These are phyloP conservation scores for Arthrobotrys pseudoclavata DNA, from an alignment of 2,329 filamentous ascomycete genomes.

Conservation along the genomic window DNA sequence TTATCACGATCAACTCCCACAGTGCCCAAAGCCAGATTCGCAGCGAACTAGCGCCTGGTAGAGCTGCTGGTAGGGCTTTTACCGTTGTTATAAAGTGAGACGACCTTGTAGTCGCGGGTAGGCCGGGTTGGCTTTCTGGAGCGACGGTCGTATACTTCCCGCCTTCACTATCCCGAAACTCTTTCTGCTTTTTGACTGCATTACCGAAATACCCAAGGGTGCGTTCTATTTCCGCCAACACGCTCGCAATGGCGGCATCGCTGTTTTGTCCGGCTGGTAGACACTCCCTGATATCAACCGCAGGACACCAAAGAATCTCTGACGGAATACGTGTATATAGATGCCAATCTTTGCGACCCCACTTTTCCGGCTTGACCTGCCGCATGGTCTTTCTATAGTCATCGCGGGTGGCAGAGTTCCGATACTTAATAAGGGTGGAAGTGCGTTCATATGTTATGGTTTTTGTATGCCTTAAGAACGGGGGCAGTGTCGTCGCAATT, in stretches of 20 bases:
- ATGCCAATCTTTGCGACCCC: conserved; percentile 27
- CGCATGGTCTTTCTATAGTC: not conserved
- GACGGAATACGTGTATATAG: conserved; percentile 10
- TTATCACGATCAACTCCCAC: not conserved
- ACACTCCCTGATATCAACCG: conserved; percentile 16
- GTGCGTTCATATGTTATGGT: not conserved
- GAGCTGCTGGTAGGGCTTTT: not conserved
- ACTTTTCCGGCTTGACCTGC: conserved; percentile 5
- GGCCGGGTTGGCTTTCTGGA: not conserved
- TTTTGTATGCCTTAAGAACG: not conserved
- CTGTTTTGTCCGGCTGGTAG: conserved; percentile 5
- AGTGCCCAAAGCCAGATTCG: not conserved
- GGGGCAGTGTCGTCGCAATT: not conserved
- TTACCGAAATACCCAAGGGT: conserved; percentile 19
- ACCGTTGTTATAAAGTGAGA: no score
- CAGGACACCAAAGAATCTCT: conserved; percentile 40
- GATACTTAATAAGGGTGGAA: not conserved
- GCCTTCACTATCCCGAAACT: not conserved
- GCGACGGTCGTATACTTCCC: not conserved
- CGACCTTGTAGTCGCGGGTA: not conserved
- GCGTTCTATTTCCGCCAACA: conserved; percentile 7
- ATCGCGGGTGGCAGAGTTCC: not conserved
- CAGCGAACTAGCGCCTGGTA: not conserved
- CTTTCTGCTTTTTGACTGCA: conserved; percentile 12
- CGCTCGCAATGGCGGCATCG: not conserved